Conservation (phyloP, 352 stramenopile species). For the Halophytophthora polymorphica region DNA sequence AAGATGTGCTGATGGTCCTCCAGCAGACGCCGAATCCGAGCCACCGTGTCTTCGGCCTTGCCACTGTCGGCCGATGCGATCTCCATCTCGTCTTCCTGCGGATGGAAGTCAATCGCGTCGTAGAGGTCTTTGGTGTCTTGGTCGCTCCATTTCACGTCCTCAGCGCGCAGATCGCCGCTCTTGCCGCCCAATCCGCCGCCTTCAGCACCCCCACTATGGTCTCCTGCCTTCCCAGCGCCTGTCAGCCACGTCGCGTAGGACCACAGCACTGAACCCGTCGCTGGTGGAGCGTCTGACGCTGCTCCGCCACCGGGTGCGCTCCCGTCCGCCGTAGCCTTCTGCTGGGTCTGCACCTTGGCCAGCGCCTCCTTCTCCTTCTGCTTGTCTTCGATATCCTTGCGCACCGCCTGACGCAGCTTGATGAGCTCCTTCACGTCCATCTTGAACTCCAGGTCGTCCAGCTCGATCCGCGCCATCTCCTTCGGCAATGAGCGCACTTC, state of each 20-base stretch:
- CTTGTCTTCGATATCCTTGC: constrained; percentile 43
- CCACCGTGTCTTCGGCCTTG: constrained; percentile 19
- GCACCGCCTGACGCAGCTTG: constrained; percentile 44
- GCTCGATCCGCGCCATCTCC: constrained; percentile 37
- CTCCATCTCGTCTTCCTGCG: constrained; percentile 30
- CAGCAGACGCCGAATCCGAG: constrained; percentile 17
- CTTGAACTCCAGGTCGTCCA: constrained; percentile 67
- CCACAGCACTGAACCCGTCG: constrained; percentile 55
- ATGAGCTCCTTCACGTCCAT: constrained; percentile 76
- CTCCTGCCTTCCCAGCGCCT: constrained; percentile 13
- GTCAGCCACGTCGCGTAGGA: constrained; percentile 75
- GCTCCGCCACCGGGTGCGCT: constrained; percentile 7
- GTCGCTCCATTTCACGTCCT: constrained; percentile 80
- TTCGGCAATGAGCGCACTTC: constrained; percentile 44
- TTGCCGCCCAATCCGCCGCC: background rate
- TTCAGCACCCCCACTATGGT: constrained; percentile 9
- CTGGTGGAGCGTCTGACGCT: constrained; percentile 14
- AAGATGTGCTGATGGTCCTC: constrained; percentile 66
- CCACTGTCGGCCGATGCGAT: constrained; percentile 13
- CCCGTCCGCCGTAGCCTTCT: background rate
- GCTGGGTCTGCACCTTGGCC: constrained; percentile 29
- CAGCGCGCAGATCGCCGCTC: constrained; percentile 19
- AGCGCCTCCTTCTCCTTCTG: constrained; percentile 32
- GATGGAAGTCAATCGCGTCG: constrained; percentile 79
- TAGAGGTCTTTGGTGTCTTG: constrained; percentile 80